phyloP scores from a whole-genome alignment of 805 yeast genomes.

The Nakazawaea ambrosiae region DNA sequence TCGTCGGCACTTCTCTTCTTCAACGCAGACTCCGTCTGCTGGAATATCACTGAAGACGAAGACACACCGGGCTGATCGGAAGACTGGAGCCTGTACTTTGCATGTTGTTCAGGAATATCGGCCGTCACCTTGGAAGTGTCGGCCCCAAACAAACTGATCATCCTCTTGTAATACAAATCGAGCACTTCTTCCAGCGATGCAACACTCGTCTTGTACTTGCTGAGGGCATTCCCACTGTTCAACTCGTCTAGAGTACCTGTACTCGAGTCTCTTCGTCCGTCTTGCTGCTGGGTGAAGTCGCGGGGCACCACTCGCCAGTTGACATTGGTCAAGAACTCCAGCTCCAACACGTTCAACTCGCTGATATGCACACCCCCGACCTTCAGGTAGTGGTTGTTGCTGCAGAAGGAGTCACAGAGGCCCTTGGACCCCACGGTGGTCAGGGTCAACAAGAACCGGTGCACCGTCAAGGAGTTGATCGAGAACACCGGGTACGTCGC shows the following conservation, averaged over 20 bases:
- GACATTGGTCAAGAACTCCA: constrained; percentile 77
- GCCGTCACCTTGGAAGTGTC: neutral
- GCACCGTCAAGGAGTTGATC: constrained; percentile 87
- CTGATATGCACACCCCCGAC: constrained; percentile 88
- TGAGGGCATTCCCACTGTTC: constrained; percentile 24
- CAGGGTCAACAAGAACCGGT: constrained; percentile 82
- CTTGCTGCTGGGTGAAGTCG: constrained; percentile 27
- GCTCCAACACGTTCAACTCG: constrained; percentile 81
- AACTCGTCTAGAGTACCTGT: constrained; percentile 16
- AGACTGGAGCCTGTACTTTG: constrained; percentile 19
- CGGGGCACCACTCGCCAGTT: constrained; percentile 70
- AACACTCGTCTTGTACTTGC: constrained; percentile 19
- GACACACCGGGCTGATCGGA: no score
- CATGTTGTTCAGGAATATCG: constrained; percentile 8
- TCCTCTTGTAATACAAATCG: constrained; percentile 40
- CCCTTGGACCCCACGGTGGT: constrained; percentile 89
- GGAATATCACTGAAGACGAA: no score
- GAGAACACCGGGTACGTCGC: constrained; percentile 74
- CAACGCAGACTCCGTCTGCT: no score
- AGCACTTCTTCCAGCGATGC: constrained; percentile 32
- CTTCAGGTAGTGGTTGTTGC: constrained; percentile 84
- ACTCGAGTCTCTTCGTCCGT: constrained; percentile 10
- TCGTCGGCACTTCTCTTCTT: neutral
- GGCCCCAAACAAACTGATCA: constrained; percentile 43
- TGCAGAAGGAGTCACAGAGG: constrained; percentile 87